Conservation (phyloP, 2,329 filamentous ascomycete genomes). For the Gnomoniopsis sp. region DNA sequence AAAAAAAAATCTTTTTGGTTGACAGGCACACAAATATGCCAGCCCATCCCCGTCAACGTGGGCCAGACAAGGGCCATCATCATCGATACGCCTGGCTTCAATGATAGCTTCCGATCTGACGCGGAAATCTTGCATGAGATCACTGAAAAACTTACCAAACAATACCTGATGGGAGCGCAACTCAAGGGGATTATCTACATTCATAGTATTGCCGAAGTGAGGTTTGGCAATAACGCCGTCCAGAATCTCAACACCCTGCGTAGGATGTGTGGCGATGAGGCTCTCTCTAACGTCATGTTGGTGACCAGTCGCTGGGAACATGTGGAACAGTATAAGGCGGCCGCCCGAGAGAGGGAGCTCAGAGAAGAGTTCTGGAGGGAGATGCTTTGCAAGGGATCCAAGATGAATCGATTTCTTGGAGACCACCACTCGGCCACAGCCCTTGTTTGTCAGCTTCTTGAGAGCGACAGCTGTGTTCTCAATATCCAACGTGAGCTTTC, state of each 20-base stretch:
- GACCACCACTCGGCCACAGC: neutral
- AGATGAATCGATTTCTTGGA: neutral
- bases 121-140: neutral
- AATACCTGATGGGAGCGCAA: neutral
- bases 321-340: neutral
- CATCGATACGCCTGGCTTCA: neutral
- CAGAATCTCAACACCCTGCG: neutral
- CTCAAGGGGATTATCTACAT: neutral
- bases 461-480: neutral
- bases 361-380: neutral
- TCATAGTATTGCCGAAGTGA: neutral
- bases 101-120: neutral
- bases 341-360: neutral
- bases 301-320: neutral
- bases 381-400: neutral
- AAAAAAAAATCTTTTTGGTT: neutral
- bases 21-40: neutral
- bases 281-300: neutral
- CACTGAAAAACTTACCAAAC: neutral
- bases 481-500: neutral
- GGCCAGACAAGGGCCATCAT: neutral
- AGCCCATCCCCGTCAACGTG: neutral
- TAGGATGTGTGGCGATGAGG: neutral
- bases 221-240: neutral
- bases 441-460: neutral